Conservation (phyloP, 2,329 filamentous ascomycete species). For the Colletotrichum graminicola region DNA sequence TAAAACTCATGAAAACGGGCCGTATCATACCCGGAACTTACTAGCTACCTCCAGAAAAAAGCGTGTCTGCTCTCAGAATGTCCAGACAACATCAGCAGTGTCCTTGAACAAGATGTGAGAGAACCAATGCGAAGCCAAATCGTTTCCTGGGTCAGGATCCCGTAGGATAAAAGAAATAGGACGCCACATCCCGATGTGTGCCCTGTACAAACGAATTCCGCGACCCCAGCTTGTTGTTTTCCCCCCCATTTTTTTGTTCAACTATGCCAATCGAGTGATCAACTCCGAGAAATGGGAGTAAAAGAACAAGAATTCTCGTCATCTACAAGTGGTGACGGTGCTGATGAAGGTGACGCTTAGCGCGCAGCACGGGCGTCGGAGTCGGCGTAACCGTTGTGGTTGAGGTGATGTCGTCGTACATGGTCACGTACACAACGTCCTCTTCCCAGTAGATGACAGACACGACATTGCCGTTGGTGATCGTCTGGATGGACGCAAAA, state of each 20-base stretch:
- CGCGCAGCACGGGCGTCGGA: conserved; percentile 42
- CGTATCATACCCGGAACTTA: conserved; percentile 30
- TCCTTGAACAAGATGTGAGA: conserved; percentile 37
- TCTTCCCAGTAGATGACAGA: conserved; percentile 70
- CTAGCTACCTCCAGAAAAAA: conserved; percentile 42
- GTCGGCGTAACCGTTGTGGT: conserved; percentile 55
- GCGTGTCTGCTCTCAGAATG: conserved; percentile 30
- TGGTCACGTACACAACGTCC: conserved; percentile 65
- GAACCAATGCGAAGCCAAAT: conserved; percentile 40
- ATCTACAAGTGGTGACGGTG: conserved; percentile 51
- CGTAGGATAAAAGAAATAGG: conserved; percentile 23
- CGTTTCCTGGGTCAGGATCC: conserved; percentile 30
- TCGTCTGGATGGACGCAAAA: conserved; percentile 64
- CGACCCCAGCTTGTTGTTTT: neutral
- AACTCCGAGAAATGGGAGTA: conserved; percentile 19
- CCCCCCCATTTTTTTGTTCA: neutral
- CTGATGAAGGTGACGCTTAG: conserved; percentile 53
- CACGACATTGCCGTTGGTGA: conserved; percentile 64
- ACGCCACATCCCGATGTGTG: conserved; percentile 36
- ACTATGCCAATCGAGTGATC: conserved; percentile 15
- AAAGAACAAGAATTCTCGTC: conserved; percentile 5
- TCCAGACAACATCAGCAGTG: conserved; percentile 38
- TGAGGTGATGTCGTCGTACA: conserved; percentile 55
- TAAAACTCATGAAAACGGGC: conserved; percentile 40
- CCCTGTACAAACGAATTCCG: conserved; percentile 25